These are phyloP conservation scores for Elsinoe fawcettii DNA, from an alignment of 2,329 filamentous ascomycete genomes.

Conservation along the genomic window DNA sequence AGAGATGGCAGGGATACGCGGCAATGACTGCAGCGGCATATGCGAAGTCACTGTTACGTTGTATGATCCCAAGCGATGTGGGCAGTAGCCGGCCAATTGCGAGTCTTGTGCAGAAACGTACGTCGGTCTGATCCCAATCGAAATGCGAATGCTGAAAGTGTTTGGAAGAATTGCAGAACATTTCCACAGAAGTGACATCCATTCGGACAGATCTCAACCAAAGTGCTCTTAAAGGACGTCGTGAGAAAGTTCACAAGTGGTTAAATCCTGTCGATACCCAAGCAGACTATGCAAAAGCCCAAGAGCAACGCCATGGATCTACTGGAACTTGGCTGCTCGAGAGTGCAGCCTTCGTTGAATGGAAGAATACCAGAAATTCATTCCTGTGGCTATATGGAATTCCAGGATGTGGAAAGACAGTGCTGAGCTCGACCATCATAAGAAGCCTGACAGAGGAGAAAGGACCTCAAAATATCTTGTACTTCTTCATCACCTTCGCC, in stretches of 20 bases:
- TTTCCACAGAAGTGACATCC: neutral
- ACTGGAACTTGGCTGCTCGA: constrained; percentile 11
- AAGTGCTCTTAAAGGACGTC: neutral
- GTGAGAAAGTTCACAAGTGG: neutral
- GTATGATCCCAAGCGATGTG: too few relatives aligned
- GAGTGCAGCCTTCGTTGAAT: neutral
- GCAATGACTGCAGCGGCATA: constrained; percentile 24
- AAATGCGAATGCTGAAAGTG: neutral
- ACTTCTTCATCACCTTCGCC: neutral
- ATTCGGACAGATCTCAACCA: neutral
- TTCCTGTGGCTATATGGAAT: constrained; percentile 16
- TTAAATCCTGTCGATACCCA: neutral
- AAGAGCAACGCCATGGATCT: neutral
- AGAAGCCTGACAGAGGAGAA: neutral
- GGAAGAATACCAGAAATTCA: neutral
- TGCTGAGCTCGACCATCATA: constrained; percentile 13
- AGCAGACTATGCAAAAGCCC: neutral
- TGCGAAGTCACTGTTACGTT: constrained; percentile 14
- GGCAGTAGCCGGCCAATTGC: too few relatives aligned
- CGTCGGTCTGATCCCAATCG: neutral
- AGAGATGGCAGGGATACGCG: constrained; percentile 27
- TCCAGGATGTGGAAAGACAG: constrained; percentile 15
- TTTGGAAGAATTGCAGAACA: neutral
- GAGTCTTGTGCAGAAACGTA: neutral
- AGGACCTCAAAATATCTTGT: neutral